phyloP scores from a whole-genome alignment of 768 basidiomycete species.

The Trichaptum fuscoviolaceum region DNA sequence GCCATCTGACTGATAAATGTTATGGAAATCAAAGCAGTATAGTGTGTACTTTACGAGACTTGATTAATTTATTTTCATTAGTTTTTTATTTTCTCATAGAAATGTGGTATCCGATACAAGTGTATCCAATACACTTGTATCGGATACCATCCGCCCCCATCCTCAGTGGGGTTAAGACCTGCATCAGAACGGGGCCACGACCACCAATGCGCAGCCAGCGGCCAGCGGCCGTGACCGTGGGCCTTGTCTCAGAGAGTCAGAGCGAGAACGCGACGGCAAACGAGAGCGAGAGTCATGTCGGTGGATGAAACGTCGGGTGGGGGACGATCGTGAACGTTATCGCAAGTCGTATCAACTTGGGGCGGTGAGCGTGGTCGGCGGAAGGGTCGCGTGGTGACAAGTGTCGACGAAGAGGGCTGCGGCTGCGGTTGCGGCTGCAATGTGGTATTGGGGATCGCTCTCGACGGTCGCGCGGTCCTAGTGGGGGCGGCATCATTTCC shows the following conservation, averaged over 20 bases:
- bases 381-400: constrained; percentile 22
- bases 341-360: constrained; percentile 25
- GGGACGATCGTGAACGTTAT: constrained; percentile 33
- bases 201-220: neutral
- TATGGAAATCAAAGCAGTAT: too few species aligned
- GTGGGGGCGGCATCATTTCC: neutral
- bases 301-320: constrained; percentile 29
- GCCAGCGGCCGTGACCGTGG: too few species aligned
- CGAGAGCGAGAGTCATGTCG: constrained; percentile 17
- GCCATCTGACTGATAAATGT: too few species aligned
- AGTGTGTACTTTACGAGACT: too few species aligned
- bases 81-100: too few species aligned
- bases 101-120: too few species aligned
- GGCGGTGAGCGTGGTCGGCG: constrained; percentile 16
- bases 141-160: too few species aligned
- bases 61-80: too few species aligned
- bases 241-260: constrained; percentile 16
- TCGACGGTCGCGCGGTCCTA: constrained; percentile 17
- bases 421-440: constrained; percentile 22
- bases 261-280: constrained; percentile 21
- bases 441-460: constrained; percentile 24
- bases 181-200: constrained; percentile 12
- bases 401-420: constrained; percentile 24
- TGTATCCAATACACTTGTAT: too few species aligned
- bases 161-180: too few species aligned